Evolutionary conservation across 139 green algal genomes (phyloP).

Genomic region (Pseudopediastrum boryanum): DNA sequence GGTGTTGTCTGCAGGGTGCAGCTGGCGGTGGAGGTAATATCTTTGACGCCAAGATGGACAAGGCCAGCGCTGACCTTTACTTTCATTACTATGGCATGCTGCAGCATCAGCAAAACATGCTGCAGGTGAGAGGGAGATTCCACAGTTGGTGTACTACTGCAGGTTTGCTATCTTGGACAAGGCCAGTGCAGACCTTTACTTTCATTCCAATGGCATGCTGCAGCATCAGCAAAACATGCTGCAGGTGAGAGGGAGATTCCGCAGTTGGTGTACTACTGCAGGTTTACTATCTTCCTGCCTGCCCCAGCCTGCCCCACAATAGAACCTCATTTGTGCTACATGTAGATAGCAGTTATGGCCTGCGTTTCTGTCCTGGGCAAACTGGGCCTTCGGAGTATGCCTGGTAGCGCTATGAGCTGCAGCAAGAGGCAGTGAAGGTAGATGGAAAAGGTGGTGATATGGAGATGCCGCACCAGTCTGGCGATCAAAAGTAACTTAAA

Average conservation of each 20-base stretch:
- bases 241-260: conserved; percentile 49
- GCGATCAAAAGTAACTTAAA: too few relatives aligned
- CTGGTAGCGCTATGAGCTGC: too few relatives aligned
- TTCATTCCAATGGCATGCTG: conserved; percentile 84
- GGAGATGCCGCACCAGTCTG: too few relatives aligned
- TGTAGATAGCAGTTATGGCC: too few relatives aligned
- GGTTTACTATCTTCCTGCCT: too few relatives aligned
- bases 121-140: conserved; percentile 55
- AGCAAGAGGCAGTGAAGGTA: too few relatives aligned
- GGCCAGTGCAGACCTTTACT: conserved; percentile 78
- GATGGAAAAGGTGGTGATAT: too few relatives aligned
- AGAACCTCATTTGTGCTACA: too few relatives aligned
- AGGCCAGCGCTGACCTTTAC: conserved; percentile 79
- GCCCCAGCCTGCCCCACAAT: too few relatives aligned
- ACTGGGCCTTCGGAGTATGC: too few relatives aligned
- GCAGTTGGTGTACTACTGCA: neutral
- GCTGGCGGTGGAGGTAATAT: conserved; percentile 10
- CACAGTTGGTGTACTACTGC: neutral
- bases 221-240: conserved; percentile 91
- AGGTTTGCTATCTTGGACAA: conserved; percentile 71
- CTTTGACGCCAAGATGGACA: conserved; percentile 84
- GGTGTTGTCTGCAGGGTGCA: too few relatives aligned
- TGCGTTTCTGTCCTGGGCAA: too few relatives aligned
- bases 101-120: conserved; percentile 92
- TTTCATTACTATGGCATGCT: conserved; percentile 90